A percentile compares a stretch with the other conserved stretches of the same genome.
Conservation (phyloP, 352 stramenopile genomes). For the Globisporangium heterothallicum region DNA sequence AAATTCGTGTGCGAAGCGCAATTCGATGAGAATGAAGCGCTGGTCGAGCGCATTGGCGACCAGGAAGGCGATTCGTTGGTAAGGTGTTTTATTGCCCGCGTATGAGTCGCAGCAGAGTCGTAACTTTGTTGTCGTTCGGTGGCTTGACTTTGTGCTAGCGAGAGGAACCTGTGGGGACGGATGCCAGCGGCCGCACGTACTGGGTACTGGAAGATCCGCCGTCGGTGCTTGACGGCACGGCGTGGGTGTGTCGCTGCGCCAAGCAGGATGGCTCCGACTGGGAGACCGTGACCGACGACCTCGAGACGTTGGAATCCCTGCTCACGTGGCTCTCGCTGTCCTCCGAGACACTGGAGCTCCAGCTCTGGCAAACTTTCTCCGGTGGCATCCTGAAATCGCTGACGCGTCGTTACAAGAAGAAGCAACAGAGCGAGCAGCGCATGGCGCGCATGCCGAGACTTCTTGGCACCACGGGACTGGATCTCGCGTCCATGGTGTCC, state of each 20-base stretch:
- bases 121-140: too few relatives aligned
- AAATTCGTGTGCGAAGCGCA: constrained; percentile 63
- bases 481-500: constrained; percentile 19
- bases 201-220: constrained; percentile 59
- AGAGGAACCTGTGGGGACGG: constrained; percentile 38
- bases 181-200: constrained; percentile 45
- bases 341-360: constrained; percentile 36
- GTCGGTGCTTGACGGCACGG: constrained; percentile 38
- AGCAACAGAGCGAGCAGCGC: constrained; percentile 31
- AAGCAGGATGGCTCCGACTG: constrained; percentile 32
- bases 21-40: constrained; percentile 56
- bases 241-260: constrained; percentile 58
- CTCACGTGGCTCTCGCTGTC: constrained; percentile 46
- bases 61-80: constrained; percentile 48
- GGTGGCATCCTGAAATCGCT: constrained; percentile 43
- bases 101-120: too few relatives aligned
- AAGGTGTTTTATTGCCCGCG: constrained; percentile 1
- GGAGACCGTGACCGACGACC: constrained; percentile 57
- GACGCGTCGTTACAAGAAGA: constrained; percentile 39
- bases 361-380: constrained; percentile 46
- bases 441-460: constrained; percentile 36
- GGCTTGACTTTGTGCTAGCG: too few relatives aligned
- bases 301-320: constrained; percentile 45
- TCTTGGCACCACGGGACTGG: constrained; percentile 24
- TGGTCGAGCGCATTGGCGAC: constrained; percentile 50